Percentiles rank a stretch among this genome's conserved stretches.
phyloP scores from a whole-genome alignment of 495 filamentous ascomycete genomes.

The Xylaria telfairii region DNA sequence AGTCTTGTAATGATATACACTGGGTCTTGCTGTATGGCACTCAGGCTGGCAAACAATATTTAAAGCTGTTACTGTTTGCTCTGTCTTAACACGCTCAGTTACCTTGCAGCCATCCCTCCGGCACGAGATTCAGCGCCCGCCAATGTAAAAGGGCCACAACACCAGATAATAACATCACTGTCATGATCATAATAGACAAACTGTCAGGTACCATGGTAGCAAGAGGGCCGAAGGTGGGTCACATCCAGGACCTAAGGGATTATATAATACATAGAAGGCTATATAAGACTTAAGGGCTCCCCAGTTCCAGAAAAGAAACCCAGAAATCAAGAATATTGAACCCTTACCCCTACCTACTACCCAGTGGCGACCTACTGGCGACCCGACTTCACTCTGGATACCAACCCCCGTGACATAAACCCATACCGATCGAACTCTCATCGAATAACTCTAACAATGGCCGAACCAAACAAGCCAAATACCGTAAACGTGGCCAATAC shows the following conservation, averaged over 20 bases:
- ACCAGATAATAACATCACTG: not conserved
- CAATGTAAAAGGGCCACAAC: not conserved
- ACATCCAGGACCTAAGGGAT: too few relatives aligned
- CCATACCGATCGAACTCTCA: not conserved
- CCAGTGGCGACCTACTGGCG: too few relatives aligned
- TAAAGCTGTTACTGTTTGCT: not conserved
- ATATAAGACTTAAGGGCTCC: too few relatives aligned
- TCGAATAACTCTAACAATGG: not conserved
- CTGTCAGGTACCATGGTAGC: too few relatives aligned
- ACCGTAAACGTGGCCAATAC: not conserved
- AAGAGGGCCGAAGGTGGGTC: too few relatives aligned
- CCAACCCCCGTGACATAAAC: too few relatives aligned
- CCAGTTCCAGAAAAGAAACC: too few relatives aligned
- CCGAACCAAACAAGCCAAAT: not conserved
- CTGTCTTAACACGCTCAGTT: not conserved
- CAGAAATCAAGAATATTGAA: too few relatives aligned
- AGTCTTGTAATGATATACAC: not conserved
- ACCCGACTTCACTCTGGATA: too few relatives aligned
- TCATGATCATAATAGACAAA: not conserved
- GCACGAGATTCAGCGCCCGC: not conserved
- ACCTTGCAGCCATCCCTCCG: not conserved
- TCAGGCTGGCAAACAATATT: not conserved
- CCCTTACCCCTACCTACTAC: too few relatives aligned
- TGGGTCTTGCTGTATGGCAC: not conserved
- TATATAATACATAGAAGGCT: too few relatives aligned